Percentiles rank a stretch among this genome's conserved stretches.
phyloP scores from a whole-genome alignment of 2,329 filamentous ascomycete genomes.

The Tolypocladium tundrense region DNA sequence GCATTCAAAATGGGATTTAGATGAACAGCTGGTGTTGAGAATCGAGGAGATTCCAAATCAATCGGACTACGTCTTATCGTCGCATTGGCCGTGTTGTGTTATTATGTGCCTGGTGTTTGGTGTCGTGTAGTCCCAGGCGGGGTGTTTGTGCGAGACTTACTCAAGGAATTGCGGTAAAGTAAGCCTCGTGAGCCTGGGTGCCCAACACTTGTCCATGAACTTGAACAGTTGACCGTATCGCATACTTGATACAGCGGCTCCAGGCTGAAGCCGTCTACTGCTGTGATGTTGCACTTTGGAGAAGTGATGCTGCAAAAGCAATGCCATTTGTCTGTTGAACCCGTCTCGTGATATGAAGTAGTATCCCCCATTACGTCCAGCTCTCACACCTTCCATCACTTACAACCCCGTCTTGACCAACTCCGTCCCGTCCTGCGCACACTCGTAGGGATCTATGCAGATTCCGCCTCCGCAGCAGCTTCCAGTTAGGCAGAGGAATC shows the following conservation, averaged over 20 bases:
- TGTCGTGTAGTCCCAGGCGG: too few species aligned
- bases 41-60: conserved; percentile 12
- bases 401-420: conserved; percentile 12
- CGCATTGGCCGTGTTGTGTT: neutral
- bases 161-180: too few species aligned
- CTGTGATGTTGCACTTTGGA: neutral
- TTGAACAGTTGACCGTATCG: neutral
- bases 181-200: too few species aligned
- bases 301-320: neutral
- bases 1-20: conserved; percentile 26
- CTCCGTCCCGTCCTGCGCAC: conserved; percentile 21
- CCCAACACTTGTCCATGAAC: neutral
- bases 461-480: conserved; percentile 25
- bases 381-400: neutral
- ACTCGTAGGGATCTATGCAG: conserved; percentile 25
- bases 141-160: neutral
- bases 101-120: neutral
- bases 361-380: too few species aligned
- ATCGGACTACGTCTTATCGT: conserved; percentile 12
- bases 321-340: neutral
- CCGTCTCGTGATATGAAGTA: too few species aligned
- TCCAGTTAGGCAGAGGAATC: conserved; percentile 21
- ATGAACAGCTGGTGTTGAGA: conserved; percentile 23
- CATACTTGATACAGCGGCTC: neutral
- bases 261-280: neutral